Evolutionary conservation across 176 grass and related monocot species (phyloP), one percentile per base, ranked within the genome.

Genomic region (Avena eriantha): DNA sequence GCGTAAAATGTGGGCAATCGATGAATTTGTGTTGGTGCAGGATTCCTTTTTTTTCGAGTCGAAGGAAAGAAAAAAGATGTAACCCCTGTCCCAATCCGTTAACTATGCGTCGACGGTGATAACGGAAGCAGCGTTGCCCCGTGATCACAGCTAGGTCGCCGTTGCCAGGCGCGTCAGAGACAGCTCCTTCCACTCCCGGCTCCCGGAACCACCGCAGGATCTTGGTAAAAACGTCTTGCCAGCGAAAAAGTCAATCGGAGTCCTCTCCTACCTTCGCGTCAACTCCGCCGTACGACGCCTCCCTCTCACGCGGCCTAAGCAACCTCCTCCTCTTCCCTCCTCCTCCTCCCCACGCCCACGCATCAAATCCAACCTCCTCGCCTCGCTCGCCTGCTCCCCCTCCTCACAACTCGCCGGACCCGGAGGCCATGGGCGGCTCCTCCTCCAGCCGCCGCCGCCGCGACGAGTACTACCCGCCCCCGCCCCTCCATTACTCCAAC

Each of bases 391-490:
- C 19, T 13, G 10, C 41, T 13, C 10, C 19, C 0, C 29, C 53
- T 24, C 46, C 47, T 51, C 10, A 16, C 10, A 7, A 23, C 73
- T 53, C 3, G 11, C 24, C 16, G 16, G 4, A 19, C 41, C 19
- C 26, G 35, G 17, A 43, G 10, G 18, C 80, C 84, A 95, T 95
- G 90, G 93, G 93, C 24, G 85, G 77, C 49, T 86, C 88, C 1
- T 84, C 88, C 83, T 80, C 70, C 83, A 59, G 43, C 81, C 86
- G 90, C 78, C 79, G 90, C 76, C 86, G 90, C 63, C 87, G 90
- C 57, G 86, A 87, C 75, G 88, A 95, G 23, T 84, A 88, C 85
- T 86, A 93, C 88, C 43, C 78, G 16, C 29, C 90, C 0, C 86
- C 49, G 5, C 70, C 78, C 36, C 65, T 61, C 70, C 26, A 59